These are phyloP conservation scores for Pseudisothecium myosuroides DNA, from an alignment of 225 moss, liverwort and hornwort species.

Conservation along the genomic window DNA sequence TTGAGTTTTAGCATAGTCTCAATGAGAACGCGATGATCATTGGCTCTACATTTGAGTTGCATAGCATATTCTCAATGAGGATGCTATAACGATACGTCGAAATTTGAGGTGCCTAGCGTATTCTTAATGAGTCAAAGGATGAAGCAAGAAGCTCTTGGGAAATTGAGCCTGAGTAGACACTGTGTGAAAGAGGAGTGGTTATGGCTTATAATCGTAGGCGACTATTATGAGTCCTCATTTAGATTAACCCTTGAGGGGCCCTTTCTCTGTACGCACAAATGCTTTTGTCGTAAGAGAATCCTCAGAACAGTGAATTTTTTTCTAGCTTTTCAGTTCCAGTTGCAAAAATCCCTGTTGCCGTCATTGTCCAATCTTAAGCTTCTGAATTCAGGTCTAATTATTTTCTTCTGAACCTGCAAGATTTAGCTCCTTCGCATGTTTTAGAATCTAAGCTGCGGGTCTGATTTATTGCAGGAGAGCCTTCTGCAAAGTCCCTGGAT, in stretches of 20 bases:
- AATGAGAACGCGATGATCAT: background rate
- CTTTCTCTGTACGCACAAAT: background rate
- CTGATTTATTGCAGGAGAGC: conserved; percentile 32
- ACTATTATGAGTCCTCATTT: background rate
- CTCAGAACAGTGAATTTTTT: background rate
- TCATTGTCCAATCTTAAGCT: background rate
- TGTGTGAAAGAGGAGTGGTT: background rate
- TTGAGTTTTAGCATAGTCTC: background rate
- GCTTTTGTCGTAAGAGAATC: background rate
- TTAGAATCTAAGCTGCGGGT: background rate
- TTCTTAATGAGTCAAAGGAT: background rate
- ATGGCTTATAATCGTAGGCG: background rate
- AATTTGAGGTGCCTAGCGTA: background rate
- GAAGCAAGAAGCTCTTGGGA: background rate
- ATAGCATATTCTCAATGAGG: background rate
- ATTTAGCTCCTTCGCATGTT: background rate
- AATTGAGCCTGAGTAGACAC: background rate
- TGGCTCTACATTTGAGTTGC: background rate
- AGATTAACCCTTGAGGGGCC: too few relatives aligned
- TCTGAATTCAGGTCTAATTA: background rate
- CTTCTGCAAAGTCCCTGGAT: conserved; percentile 54
- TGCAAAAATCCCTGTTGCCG: background rate
- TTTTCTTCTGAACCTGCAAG: background rate
- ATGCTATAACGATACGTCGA: background rate
- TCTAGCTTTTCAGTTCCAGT: background rate